phyloP scores from a whole-genome alignment of 2,329 filamentous ascomycete genomes.

The Colletotrichum echinochloae region DNA sequence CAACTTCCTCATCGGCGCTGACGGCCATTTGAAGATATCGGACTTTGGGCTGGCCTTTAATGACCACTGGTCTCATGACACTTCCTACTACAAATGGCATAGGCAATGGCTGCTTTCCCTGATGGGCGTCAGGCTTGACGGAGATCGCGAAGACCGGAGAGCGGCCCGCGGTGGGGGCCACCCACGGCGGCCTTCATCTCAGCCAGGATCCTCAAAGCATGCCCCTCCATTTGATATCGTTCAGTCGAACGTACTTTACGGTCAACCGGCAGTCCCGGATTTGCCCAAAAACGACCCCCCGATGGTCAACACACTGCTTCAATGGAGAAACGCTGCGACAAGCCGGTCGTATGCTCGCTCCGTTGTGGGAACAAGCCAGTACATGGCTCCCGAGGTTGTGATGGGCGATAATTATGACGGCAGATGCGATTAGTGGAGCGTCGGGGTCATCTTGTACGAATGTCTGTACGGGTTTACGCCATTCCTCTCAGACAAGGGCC shows the following conservation, averaged over 20 bases:
- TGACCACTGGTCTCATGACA: conserved; percentile 93
- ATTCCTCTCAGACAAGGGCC: conserved; percentile 82
- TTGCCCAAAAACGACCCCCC: conserved; percentile 41
- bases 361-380: conserved; percentile 94
- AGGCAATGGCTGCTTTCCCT: conserved; percentile 83
- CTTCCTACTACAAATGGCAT: conserved; percentile 86
- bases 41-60: conserved; percentile 97
- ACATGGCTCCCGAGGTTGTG: conserved; percentile 97
- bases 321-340: conserved; percentile 76
- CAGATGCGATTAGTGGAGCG: conserved; percentile 96
- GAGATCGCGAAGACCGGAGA: conserved; percentile 76
- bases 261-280: conserved; percentile 47
- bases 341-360: conserved; percentile 82
- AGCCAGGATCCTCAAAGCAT: conserved; percentile 33
- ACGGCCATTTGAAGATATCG: conserved; percentile 93
- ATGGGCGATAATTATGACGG: conserved; percentile 87
- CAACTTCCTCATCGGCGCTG: conserved; percentile 91
- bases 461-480: conserved; percentile 93
- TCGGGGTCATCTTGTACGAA: conserved; percentile 94
- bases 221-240: conserved; percentile 40
- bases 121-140: conserved; percentile 78
- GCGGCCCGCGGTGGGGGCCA: not conserved
- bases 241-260: conserved; percentile 46
- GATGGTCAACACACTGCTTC: conserved; percentile 64
- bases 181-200: conserved; percentile 22